A percentile compares a stretch with the other conserved stretches of the same genome.
phyloP scores from a whole-genome alignment of 768 basidiomycete genomes.

The Pleurotus citrinopileatus region DNA sequence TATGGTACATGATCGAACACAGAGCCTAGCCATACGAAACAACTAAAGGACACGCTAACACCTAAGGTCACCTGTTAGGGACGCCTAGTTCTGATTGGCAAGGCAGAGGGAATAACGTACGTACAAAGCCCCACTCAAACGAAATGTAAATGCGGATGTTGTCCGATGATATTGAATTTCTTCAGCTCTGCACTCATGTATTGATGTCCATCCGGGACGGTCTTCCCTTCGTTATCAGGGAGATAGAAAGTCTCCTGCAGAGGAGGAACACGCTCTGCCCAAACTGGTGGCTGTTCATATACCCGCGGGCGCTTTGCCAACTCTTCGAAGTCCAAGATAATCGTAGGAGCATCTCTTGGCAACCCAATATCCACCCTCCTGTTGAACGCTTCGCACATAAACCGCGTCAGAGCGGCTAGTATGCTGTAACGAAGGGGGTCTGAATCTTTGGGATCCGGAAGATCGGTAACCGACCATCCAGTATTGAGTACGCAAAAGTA shows the following conservation, averaged over 20 bases:
- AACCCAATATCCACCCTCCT: slow-evolving; percentile 18
- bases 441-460: slow-evolving; percentile 19
- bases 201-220: neutral
- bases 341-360: slow-evolving; percentile 12
- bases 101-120: neutral
- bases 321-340: slow-evolving; percentile 7
- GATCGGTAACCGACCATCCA: slow-evolving; percentile 15
- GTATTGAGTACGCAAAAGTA: slow-evolving; percentile 19
- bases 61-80: no score
- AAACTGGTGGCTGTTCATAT: neutral
- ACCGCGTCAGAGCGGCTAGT: slow-evolving; percentile 10
- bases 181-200: slow-evolving; percentile 1
- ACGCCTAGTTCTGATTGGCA: neutral
- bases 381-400: slow-evolving; percentile 15
- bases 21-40: no score
- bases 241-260: neutral
- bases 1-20: no score
- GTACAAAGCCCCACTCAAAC: neutral
- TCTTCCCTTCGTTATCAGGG: neutral
- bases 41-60: no score
- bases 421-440: slow-evolving; percentile 17
- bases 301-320: neutral
- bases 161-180: neutral
- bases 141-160: neutral
- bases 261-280: slow-evolving; percentile 1